Evolutionary conservation across 192 early-diverging fungal genomes (phyloP), one percentile per base, ranked within the genome.

Genomic region (Coemansia umbellata): DNA sequence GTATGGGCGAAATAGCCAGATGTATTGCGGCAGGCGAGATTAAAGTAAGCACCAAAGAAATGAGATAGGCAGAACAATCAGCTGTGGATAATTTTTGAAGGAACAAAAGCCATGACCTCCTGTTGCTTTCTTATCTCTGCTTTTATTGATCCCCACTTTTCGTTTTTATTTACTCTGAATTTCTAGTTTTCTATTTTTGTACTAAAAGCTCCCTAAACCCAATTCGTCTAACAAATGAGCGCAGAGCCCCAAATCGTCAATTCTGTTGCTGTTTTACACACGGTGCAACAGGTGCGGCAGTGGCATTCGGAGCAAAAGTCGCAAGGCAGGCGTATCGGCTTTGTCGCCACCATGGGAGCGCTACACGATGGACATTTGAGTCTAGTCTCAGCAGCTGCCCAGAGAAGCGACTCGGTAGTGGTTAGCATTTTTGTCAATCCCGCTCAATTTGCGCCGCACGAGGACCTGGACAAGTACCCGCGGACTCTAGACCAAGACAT

Each of bases 331-430:
- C 78, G 80, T 8, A 75, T 99, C n/a, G 96, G 92, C 11, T 91
- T 94, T 58, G 91, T 99, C 0, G 90, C 96, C 0, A 99, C 96
- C n/a, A 99, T 99, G 96, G 96, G 96, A 2, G 93, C 92, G 0
- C 78, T 99, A 18, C 96, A 99, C 62, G 69, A 80, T 2, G 96
- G 96, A 5, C 96, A 99, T 61, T 57, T 95, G 28, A 66, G 60
- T 9, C 79, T 98, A 4, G 86, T 85, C 2, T 55, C 60, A 17
- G 48, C 50, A 8, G 93, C 88, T 0, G 69, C 78, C 14, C 15
- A 69, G 37, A 47, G 79, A 15, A 90, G 87, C 65, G 84, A 89
- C 40, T 42, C 67, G 21, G 87, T 93, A 2, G 85, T 90, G 0
- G 76, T 91, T 17, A 86, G 85, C 50, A 93, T 99, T 51, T 99